phyloP scores from a whole-genome alignment of 2,329 filamentous ascomycete genomes.

The Nothophoma quercina region DNA sequence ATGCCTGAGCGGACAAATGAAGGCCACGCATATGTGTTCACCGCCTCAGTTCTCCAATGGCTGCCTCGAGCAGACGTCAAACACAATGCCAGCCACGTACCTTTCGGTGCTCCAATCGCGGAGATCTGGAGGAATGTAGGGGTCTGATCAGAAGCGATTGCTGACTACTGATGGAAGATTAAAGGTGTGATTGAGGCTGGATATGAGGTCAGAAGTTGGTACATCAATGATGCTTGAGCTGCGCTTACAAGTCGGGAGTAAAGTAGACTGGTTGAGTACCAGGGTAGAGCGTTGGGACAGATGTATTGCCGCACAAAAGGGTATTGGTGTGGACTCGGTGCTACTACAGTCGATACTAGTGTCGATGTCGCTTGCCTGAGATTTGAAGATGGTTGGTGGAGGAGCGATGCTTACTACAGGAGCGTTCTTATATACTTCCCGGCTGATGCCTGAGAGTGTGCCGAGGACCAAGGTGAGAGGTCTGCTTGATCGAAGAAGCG shows the following conservation, averaged over 20 bases:
- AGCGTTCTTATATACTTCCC: neutral
- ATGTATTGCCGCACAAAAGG: neutral
- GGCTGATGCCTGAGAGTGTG: constrained; percentile 11
- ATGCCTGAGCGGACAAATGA: constrained; percentile 1
- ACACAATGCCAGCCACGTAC: neutral
- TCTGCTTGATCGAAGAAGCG: constrained; percentile 1
- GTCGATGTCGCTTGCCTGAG: neutral
- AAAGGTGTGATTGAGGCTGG: neutral
- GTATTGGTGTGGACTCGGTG: neutral
- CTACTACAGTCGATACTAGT: neutral
- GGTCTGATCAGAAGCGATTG: too few species aligned
- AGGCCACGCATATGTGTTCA: neutral
- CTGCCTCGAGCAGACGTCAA: constrained; percentile 2
- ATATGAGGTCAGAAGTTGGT: neutral
- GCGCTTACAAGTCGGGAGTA: neutral
- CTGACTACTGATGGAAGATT: too few species aligned
- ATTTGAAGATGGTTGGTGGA: neutral
- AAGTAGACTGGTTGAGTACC: neutral
- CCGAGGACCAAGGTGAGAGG: constrained; percentile 8
- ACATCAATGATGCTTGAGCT: neutral
- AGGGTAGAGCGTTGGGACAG: neutral
- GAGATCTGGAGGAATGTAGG: neutral
- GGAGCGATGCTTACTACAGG: neutral
- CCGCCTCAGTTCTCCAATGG: neutral
- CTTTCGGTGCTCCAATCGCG: neutral